Base-by-base conservation (phyloP, 2,329 filamentous ascomycete species). In the Massarina eburnea region DNA sequence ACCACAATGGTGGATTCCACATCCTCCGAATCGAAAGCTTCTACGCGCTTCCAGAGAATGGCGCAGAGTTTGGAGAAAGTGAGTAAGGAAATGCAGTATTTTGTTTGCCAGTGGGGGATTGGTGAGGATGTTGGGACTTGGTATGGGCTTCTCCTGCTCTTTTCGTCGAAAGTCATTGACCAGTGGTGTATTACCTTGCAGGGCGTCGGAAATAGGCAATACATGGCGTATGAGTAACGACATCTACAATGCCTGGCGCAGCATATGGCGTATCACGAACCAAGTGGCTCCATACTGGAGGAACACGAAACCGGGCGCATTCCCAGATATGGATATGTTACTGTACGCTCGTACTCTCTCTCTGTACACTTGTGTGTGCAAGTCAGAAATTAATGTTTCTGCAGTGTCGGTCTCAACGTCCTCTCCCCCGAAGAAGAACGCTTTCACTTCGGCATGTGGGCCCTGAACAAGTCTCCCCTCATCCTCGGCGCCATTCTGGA, bases 381-480 rank as follows among this genome's bases (percentile, higher is more conserved):
- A n/a, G 30, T 17, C 22, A 59, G 55, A n/a, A n/a, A n/a, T n/a
- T n/a, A n/a, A n/a, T n/a, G n/a, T n/a, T n/a, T n/a, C n/a, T n/a
- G n/a, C n/a, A n/a, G n/a, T 18, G 53, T 76, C 17, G 72, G 73
- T 2, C 67, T 66, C 10, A 60, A 64, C n/a, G 62, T 56, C 7
- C 69, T 74, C 3, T 63, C 59, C 0, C 48, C 51, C 21, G 59
- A 65, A 33, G 62, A 76, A 55, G 69, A 75, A 55, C 66, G 69
- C 41, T 71, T 72, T 18, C 74, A 76, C 49, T 74, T 76, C 38
- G 62, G 73, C 18, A 71, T 76, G 54, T 76, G 73, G 73, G 71
- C 73, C 1, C 72, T 74, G 39, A 67, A 75, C 37, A 76, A 76
- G 51, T 73, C 71, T 0, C 73, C 74, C 10, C 59, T 76, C 3